phyloP scores from a whole-genome alignment of 768 basidiomycete genomes.

The Boletus barrowsii region DNA sequence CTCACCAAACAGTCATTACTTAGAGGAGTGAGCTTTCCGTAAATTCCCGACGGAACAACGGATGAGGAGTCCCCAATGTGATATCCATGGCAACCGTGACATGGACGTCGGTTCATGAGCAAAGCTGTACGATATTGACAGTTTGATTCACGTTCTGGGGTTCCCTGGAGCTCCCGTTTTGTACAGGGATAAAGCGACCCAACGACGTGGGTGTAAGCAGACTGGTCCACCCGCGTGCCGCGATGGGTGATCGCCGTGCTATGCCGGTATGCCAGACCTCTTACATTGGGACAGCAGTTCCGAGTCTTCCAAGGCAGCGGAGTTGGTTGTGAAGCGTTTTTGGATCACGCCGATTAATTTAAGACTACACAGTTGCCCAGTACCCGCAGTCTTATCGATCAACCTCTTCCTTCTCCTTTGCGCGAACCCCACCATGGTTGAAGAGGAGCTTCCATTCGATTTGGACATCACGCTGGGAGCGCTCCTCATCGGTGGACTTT shows the following conservation, averaged over 20 bases:
- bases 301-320: not conserved
- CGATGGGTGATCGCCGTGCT: too few relatives aligned
- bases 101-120: not conserved
- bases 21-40: not conserved
- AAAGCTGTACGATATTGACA: not conserved
- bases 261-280: too few relatives aligned
- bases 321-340: not conserved
- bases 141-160: not conserved
- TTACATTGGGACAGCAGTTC: too few relatives aligned
- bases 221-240: too few relatives aligned
- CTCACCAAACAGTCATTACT: not conserved
- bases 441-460: conserved; percentile 29
- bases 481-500: conserved; percentile 52
- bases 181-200: not conserved
- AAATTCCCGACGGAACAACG: not conserved
- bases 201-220: not conserved
- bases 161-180: not conserved
- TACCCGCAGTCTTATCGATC: not conserved
- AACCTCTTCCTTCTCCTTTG: not conserved
- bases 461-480: conserved; percentile 48
- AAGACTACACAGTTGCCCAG: not conserved
- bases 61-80: not conserved
- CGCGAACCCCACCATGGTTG: not conserved
- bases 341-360: not conserved
- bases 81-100: conserved; percentile 8